These are phyloP conservation scores for Lentinula detonsa DNA, from an alignment of 768 basidiomycete genomes.

Conservation along the genomic window DNA sequence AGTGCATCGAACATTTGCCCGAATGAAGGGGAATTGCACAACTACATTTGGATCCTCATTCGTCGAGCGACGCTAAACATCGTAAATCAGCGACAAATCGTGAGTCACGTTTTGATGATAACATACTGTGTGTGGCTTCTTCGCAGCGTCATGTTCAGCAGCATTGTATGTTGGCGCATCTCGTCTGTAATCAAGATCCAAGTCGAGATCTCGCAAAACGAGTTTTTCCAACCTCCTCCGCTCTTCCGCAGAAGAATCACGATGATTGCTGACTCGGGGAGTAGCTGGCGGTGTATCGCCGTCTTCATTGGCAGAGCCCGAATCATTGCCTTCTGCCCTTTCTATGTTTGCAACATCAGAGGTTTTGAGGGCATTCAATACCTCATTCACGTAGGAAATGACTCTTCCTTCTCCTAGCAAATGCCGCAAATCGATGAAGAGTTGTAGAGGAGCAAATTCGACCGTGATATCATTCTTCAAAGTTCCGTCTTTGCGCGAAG, in stretches of 20 bases:
- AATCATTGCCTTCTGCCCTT: constrained; percentile 7
- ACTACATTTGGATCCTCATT: neutral
- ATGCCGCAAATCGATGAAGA: constrained; percentile 65
- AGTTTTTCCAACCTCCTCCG: constrained; percentile 39
- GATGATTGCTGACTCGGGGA: constrained; percentile 18
- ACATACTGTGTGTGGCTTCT: neutral
- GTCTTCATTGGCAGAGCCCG: constrained; percentile 19
- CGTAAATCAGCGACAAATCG: neutral
- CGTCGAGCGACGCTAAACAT: neutral
- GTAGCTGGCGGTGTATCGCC: constrained; percentile 35
- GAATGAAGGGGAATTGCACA: constrained; percentile 37
- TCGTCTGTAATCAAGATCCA: constrained; percentile 39
- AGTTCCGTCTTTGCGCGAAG: constrained; percentile 12
- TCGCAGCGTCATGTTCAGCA: neutral
- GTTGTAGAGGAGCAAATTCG: constrained; percentile 58
- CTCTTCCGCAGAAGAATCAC: constrained; percentile 18
- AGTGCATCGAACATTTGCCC: constrained; percentile 64
- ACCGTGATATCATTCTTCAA: constrained; percentile 27
- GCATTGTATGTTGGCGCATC: constrained; percentile 11
- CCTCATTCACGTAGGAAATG: constrained; percentile 44
- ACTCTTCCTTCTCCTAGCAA: constrained; percentile 31
- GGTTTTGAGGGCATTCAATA: constrained; percentile 5
- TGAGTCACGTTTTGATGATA: neutral
- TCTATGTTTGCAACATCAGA: neutral
- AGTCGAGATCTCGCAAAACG: constrained; percentile 55